Evolutionary conservation across 371 early-diverging fungal genomes (phyloP).

Genomic region (Saksenaea oblongispora): DNA sequence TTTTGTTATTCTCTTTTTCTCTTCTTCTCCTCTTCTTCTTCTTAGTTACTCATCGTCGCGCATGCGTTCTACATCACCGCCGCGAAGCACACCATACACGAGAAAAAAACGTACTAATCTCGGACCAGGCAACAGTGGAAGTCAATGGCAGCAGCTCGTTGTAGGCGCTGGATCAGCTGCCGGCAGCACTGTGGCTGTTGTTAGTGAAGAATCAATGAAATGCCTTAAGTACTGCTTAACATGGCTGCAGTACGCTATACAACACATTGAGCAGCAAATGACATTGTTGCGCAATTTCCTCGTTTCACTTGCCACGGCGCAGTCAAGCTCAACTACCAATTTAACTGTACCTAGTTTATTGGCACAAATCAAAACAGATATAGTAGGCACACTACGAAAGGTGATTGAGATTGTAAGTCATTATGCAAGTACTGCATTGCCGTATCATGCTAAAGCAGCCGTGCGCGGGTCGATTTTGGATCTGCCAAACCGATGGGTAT

Average conservation of each 20-base stretch:
- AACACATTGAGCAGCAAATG: constrained; percentile 82
- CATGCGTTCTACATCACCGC: not conserved
- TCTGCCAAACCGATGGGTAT: constrained; percentile 83
- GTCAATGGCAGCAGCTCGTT: constrained; percentile 72
- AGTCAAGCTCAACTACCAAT: constrained; percentile 8
- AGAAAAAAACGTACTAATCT: not conserved
- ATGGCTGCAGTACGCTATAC: constrained; percentile 84
- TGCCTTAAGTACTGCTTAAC: constrained; percentile 78
- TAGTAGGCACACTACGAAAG: constrained; percentile 81
- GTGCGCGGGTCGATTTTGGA: constrained; percentile 87
- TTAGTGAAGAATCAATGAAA: constrained; percentile 79
- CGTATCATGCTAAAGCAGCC: constrained; percentile 78
- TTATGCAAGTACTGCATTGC: constrained; percentile 85
- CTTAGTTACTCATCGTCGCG: not conserved
- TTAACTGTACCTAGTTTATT: constrained; percentile 38
- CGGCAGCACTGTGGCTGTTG: constrained; percentile 70
- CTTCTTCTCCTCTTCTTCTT: too few relatives aligned
- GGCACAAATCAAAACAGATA: constrained; percentile 73
- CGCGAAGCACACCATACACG: not conserved
- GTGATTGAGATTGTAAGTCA: constrained; percentile 87
- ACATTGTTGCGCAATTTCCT: constrained; percentile 65
- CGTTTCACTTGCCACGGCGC: constrained; percentile 49
- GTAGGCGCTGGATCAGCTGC: constrained; percentile 67
- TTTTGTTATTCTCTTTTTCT: too few relatives aligned
- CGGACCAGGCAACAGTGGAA: constrained; percentile 12